These are phyloP conservation scores for Leccinum subspadiceum DNA, from an alignment of 1,284 basidiomycete species.

Conservation along the genomic window DNA sequence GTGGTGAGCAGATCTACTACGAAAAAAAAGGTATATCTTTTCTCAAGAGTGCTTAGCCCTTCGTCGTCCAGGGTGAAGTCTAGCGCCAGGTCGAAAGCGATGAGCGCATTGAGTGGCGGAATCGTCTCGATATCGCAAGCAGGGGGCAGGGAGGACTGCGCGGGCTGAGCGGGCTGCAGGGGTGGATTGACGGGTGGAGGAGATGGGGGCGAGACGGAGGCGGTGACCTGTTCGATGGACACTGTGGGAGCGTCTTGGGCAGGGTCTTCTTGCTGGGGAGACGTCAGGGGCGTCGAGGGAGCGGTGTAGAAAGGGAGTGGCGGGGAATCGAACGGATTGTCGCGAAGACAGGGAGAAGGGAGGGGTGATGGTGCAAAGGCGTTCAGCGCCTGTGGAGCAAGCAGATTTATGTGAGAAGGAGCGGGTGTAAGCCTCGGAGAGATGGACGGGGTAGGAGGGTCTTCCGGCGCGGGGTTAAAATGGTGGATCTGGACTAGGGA, in stretches of 20 bases:
- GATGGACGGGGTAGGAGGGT: slow-evolving; percentile 9
- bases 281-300: slow-evolving; percentile 35
- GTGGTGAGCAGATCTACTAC: slow-evolving; percentile 84
- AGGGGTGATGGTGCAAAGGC: slow-evolving; percentile 24
- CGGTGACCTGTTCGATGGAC: slow-evolving; percentile 24
- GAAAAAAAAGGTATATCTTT: slow-evolving; percentile 91
- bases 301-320: slow-evolving; percentile 37
- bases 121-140: slow-evolving; percentile 31
- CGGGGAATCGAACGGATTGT: slow-evolving; percentile 33
- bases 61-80: slow-evolving; percentile 69
- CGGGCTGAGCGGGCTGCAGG: slow-evolving; percentile 13
- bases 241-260: slow-evolving; percentile 18
- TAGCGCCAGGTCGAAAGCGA: slow-evolving; percentile 39
- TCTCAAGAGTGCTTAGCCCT: slow-evolving; percentile 77
- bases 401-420: slow-evolving; percentile 31
- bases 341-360: slow-evolving; percentile 26
- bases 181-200: slow-evolving; percentile 23
- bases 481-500: slow-evolving; percentile 35
- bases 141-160: slow-evolving; percentile 4
- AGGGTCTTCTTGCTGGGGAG: slow-evolving; percentile 33
- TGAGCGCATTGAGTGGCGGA: slow-evolving; percentile 28
- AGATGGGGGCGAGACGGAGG: slow-evolving; percentile 18
- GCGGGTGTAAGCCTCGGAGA: slow-evolving; percentile 18
- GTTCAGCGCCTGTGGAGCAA: slow-evolving; percentile 21
- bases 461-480: slow-evolving; percentile 17